A percentile compares a stretch with the other conserved stretches of the same genome.
These are phyloP conservation scores for Colletotrichum echinochloae DNA, from an alignment of 2,329 filamentous ascomycete genomes.

Conservation along the genomic window DNA sequence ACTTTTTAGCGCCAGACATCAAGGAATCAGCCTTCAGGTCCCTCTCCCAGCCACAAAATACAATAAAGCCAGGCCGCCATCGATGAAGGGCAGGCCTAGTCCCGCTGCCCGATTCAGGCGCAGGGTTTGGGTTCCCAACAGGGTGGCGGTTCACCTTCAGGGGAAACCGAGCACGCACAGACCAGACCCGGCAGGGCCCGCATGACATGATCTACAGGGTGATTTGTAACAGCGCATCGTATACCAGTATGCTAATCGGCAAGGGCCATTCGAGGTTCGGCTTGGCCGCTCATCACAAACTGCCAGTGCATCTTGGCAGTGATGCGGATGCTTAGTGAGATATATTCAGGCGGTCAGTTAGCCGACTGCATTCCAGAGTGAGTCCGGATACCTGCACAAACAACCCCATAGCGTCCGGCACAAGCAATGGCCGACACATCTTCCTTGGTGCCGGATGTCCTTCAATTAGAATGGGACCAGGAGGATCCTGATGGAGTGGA, in stretches of 20 bases:
- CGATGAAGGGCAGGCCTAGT: too few species aligned
- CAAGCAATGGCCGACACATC: background rate
- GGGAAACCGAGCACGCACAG: background rate
- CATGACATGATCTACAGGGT: background rate
- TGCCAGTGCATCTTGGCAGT: background rate
- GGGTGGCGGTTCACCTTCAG: too few species aligned
- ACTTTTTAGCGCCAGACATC: too few species aligned
- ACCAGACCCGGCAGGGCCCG: background rate
- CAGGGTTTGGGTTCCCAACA: too few species aligned
- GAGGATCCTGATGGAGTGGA: too few species aligned
- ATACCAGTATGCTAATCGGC: background rate
- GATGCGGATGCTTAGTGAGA: too few species aligned
- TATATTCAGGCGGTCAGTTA: too few species aligned
- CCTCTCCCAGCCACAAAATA: too few species aligned
- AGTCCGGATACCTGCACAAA: background rate
- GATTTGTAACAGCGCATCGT: background rate
- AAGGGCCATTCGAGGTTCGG: background rate
- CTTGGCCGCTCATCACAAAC: background rate
- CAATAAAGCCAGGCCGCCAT: too few species aligned
- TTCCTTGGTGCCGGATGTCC: background rate
- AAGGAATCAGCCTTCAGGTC: too few species aligned
- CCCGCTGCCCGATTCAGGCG: too few species aligned
- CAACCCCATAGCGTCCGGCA: background rate
- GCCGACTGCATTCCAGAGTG: too few species aligned
- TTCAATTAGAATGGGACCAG: slow-evolving; percentile 2